Conservation (phyloP, 179 eudicot species). For the Amaranthus tricolor region DNA sequence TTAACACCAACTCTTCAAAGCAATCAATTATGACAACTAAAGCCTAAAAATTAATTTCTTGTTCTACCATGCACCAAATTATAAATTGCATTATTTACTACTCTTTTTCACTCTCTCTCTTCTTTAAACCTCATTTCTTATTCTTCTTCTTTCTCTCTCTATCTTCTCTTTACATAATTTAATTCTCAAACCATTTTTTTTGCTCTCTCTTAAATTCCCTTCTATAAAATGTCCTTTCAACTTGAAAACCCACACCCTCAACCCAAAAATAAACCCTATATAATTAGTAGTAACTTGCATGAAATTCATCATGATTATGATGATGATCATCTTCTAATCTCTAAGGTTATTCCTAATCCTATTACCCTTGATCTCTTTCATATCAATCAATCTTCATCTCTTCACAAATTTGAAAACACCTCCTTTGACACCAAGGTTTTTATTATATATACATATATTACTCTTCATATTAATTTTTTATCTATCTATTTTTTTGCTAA, state of each 20-base stretch:
- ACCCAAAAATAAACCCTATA: not conserved
- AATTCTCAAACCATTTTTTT: conserved; percentile 20
- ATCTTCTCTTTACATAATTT: conserved; percentile 8
- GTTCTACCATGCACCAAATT: conserved; percentile 1
- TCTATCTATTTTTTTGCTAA: not conserved
- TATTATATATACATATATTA: not conserved
- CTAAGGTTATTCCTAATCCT: conserved; percentile 8
- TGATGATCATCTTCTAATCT: conserved; percentile 14
- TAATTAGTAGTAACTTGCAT: not conserved
- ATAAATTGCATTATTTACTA: conserved; percentile 10
- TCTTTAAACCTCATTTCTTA: conserved; percentile 10
- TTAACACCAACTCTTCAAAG: conserved; percentile 26
- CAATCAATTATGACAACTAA: conserved; percentile 23
- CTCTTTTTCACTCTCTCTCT: not conserved
- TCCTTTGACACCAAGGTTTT: conserved; percentile 21
- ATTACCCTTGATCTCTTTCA: conserved; percentile 33
- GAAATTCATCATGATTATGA: not conserved
- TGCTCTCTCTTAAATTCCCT: not conserved
- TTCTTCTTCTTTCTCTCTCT: conserved; percentile 14
- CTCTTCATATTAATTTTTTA: not conserved
- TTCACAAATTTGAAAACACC: conserved; percentile 8
- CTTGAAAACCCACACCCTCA: conserved; percentile 25
- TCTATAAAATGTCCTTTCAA: conserved; percentile 33
- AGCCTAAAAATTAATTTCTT: not conserved
- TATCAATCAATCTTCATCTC: conserved; percentile 11